phyloP scores from a whole-genome alignment of 441 rosid genomes.

The Geranium incanum region DNA sequence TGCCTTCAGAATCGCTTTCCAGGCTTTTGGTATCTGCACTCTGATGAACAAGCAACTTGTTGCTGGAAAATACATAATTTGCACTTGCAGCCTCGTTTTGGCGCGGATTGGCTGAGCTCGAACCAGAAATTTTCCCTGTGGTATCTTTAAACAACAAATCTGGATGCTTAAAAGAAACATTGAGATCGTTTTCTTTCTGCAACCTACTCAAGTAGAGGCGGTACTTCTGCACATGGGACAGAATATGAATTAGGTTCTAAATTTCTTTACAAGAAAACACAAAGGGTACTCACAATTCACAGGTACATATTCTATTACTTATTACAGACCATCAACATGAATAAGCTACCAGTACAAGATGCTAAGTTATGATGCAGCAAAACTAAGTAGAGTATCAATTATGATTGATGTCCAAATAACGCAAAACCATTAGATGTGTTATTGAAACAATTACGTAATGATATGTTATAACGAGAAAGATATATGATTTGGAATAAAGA shows the following conservation, averaged over 20 bases:
- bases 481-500: no score
- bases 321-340: not conserved
- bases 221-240: conserved; percentile 62
- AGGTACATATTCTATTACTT: not conserved
- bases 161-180: conserved; percentile 31
- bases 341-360: not conserved
- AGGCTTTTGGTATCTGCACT: conserved; percentile 30
- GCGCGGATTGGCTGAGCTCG: conserved; percentile 33
- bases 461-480: not conserved
- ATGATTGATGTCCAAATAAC: not conserved
- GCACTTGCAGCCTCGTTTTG: conserved; percentile 31
- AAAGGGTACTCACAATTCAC: not conserved
- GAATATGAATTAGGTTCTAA: conserved; percentile 17
- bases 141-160: conserved; percentile 50
- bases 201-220: conserved; percentile 85
- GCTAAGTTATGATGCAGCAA: not conserved
- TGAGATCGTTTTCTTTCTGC: conserved; percentile 60
- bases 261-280: not conserved
- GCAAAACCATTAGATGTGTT: no score
- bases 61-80: conserved; percentile 31
- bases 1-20: conserved; percentile 39
- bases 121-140: conserved; percentile 30
- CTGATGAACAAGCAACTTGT: conserved; percentile 30
- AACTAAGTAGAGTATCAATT: not conserved
- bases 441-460: not conserved